Evolutionary conservation across 1,284 basidiomycete species (phyloP), one percentile per base, ranked within the genome.

Genomic region (Crepidotus sp.): DNA sequence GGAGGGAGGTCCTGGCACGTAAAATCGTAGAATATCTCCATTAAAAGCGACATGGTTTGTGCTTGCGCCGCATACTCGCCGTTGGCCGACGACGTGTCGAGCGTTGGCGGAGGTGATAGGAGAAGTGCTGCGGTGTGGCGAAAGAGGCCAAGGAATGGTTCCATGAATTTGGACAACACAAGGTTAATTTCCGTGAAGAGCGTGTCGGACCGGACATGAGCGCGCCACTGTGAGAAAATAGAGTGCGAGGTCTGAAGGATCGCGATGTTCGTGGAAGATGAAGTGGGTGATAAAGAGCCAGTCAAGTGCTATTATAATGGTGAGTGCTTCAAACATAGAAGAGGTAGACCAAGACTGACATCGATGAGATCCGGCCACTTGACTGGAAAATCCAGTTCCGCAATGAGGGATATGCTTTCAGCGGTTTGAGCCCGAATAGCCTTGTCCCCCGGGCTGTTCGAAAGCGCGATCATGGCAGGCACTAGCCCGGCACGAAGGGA

Each of bases 1-100:
- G 93, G 93, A 4, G 95, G 94, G 17, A 98, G 69, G 63, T 99
- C 95, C 55, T 98, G 96, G 53, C 87, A 90, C 1, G 87, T 91
- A 47, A 98, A 78, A 62, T 98, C 96, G 57, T 95, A 85, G 67
- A 86, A 98, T 24, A 98, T 77, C 40, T 95, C 89, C 13, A 90
- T 71, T 4, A 96, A 72, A 4, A 89, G 70, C 10, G 83, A 74
- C 69, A 93, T 80, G 0, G 77, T 75, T 55, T 88, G 83, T 0
- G 85, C 80, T 13, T 91, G 65, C 10, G 45, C 47, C 14, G 47
- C 47, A 31, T 46, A 49, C 17, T 52, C 50, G 40, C 74, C 60
- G 42, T 73, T 73, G 3, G 67, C 54, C 0, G 65, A 58, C 1
- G 70, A 59, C 0, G 65, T 58, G 4, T 71, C 61, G 6, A 71